A percentile compares a stretch with the other conserved stretches of the same genome.
Evolutionary conservation across 169 alveolate genomes (phyloP).

Genomic region (Eimeria necatrix): DNA sequence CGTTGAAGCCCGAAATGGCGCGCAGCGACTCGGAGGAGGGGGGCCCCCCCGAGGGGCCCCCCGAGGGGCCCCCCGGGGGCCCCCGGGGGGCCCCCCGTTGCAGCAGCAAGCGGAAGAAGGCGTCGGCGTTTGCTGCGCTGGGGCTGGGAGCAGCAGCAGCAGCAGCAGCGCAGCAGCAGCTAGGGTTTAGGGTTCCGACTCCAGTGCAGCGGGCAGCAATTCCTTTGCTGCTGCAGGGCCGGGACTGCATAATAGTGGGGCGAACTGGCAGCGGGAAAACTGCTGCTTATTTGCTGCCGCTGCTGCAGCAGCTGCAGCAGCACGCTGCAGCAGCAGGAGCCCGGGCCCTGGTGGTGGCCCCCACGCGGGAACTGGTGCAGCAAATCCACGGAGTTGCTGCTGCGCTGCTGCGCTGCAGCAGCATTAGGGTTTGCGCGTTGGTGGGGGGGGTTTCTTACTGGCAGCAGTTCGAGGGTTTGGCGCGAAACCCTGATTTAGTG

Average conservation of each 20-base stretch:
- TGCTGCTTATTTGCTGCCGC: conserved; percentile 96
- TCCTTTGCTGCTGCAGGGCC: conserved; percentile 94
- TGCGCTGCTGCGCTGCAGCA: conserved; percentile 85
- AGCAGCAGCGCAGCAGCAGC: conserved; percentile 47
- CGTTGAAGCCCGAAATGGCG: background rate
- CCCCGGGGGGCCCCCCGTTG: background rate
- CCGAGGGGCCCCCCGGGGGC: background rate
- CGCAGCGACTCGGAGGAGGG: background rate
- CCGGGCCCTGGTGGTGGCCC: conserved; percentile 94
- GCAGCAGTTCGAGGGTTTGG: conserved; percentile 94
- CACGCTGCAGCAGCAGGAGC: conserved; percentile 94
- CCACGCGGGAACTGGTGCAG: conserved; percentile 95
- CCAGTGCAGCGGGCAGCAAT: conserved; percentile 96
- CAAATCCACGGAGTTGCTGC: conserved; percentile 86
- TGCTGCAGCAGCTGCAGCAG: conserved; percentile 69
- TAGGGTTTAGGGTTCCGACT: conserved; percentile 92
- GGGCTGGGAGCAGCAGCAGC: conserved; percentile 36
- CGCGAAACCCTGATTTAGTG: conserved; percentile 93
- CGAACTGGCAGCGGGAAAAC: conserved; percentile 97
- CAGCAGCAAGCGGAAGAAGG: conserved; percentile 1
- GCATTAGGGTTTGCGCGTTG: conserved; percentile 90
- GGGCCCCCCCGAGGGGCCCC: too few species aligned
- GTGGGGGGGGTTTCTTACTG: conserved; percentile 96
- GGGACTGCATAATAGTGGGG: conserved; percentile 93
- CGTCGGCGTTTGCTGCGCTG: conserved; percentile 32